A percentile compares a stretch with the other conserved stretches of the same genome.
These are phyloP conservation scores for Pichia pseudocactophila DNA, from an alignment of 805 yeast species.

Conservation along the genomic window DNA sequence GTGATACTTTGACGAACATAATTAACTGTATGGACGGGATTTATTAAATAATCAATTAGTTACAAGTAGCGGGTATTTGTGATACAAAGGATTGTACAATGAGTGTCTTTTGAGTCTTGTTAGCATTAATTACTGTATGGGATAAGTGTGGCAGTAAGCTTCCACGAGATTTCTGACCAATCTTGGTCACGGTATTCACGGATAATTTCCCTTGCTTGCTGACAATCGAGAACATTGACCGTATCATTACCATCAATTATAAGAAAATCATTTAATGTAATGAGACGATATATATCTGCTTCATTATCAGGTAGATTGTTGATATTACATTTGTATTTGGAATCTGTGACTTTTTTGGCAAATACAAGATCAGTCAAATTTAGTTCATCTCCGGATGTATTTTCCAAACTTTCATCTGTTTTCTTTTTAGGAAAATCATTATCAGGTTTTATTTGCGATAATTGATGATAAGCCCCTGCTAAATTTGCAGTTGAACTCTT, in stretches of 20 bases:
- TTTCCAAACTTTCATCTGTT: background rate
- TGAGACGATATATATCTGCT: conserved; percentile 27
- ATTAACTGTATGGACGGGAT: too few relatives aligned
- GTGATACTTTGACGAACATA: too few relatives aligned
- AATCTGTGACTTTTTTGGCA: conserved; percentile 16
- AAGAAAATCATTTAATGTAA: conserved; percentile 31
- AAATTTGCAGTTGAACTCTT: background rate
- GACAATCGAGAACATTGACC: background rate
- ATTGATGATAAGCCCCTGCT: background rate
- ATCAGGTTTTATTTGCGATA: too few relatives aligned
- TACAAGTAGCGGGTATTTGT: too few relatives aligned
- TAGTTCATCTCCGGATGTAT: conserved; percentile 3
- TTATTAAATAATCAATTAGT: too few relatives aligned
- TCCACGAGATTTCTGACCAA: background rate
- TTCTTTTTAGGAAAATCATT: background rate
- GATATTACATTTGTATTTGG: conserved; percentile 21
- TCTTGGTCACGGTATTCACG: background rate
- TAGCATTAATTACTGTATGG: background rate
- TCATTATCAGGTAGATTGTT: conserved; percentile 24
- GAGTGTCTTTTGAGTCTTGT: too few relatives aligned
- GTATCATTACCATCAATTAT: background rate
- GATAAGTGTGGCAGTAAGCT: background rate
- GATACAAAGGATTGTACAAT: too few relatives aligned
- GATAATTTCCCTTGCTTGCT: background rate
- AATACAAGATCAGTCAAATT: conserved; percentile 9